These are phyloP conservation scores for Clarireedia homoeocarpa DNA, from an alignment of 2,329 filamentous ascomycete genomes.

Conservation along the genomic window DNA sequence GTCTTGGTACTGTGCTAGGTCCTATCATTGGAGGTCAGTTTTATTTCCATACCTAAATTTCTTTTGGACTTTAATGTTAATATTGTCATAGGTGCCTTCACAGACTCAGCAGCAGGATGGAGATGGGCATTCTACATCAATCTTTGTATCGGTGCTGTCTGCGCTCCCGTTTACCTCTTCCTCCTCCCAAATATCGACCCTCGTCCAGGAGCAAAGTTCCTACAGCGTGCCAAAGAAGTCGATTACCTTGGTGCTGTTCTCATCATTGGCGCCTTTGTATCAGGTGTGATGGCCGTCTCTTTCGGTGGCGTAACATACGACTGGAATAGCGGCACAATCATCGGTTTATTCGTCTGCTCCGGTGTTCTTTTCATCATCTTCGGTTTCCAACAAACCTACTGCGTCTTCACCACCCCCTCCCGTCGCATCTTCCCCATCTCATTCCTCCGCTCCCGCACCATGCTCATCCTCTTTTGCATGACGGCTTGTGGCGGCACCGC, in stretches of 20 bases:
- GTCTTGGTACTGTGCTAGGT: constrained; percentile 38
- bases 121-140: constrained; percentile 50
- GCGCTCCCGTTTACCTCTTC: constrained; percentile 34
- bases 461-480: constrained; percentile 30
- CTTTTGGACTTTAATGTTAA: neutral
- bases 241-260: constrained; percentile 25
- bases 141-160: constrained; percentile 37
- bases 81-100: constrained; percentile 31
- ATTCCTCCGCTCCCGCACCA: constrained; percentile 31
- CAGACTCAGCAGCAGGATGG: constrained; percentile 36
- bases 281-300: constrained; percentile 29
- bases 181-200: constrained; percentile 36
- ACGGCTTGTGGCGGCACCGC: constrained; percentile 30
- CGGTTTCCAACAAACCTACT: constrained; percentile 22
- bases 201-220: constrained; percentile 19
- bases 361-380: constrained; percentile 29
- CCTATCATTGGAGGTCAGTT: constrained; percentile 36
- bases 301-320: constrained; percentile 29
- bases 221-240: constrained; percentile 20
- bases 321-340: constrained; percentile 25
- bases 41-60: neutral
- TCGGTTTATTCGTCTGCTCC: constrained; percentile 36
- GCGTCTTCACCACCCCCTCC: constrained; percentile 21
- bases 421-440: constrained; percentile 26
- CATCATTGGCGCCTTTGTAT: constrained; percentile 29